Evolutionary conservation across 768 basidiomycete genomes (phyloP).

Genomic region (Calvatia gigantea): DNA sequence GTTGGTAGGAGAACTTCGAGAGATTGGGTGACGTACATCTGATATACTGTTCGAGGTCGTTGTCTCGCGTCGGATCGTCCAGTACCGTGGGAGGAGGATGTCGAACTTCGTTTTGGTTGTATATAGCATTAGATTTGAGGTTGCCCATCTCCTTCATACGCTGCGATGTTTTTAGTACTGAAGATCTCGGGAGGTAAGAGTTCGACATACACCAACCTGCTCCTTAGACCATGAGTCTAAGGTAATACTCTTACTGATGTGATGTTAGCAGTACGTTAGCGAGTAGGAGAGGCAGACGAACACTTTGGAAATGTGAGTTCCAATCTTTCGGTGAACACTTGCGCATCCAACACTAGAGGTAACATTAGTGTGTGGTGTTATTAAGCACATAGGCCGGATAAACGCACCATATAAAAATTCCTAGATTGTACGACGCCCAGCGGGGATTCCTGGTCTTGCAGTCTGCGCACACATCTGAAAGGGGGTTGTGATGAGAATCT

Average conservation of each 20-base stretch:
- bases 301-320: slow-evolving; percentile 94
- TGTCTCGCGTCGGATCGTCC: slow-evolving; percentile 77
- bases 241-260: slow-evolving; percentile 78
- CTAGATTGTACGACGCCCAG: slow-evolving; percentile 89
- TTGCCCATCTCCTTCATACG: slow-evolving; percentile 82
- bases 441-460: slow-evolving; percentile 83
- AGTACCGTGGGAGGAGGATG: slow-evolving; percentile 82
- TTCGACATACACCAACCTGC: slow-evolving; percentile 70
- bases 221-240: slow-evolving; percentile 87
- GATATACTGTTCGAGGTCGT: slow-evolving; percentile 89
- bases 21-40: slow-evolving; percentile 50
- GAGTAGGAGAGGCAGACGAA: slow-evolving; percentile 33
- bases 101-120: slow-evolving; percentile 80
- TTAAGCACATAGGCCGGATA: slow-evolving; percentile 5
- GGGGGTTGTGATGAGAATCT: neutral
- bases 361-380: neutral
- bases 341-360: slow-evolving; percentile 74
- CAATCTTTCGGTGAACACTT: slow-evolving; percentile 90
- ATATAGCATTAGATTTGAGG: slow-evolving; percentile 69
- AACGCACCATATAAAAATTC: slow-evolving; percentile 81
- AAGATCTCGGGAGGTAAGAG: slow-evolving; percentile 7
- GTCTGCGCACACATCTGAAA: slow-evolving; percentile 83
- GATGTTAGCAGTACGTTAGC: neutral
- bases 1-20: neutral
- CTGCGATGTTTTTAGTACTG: slow-evolving; percentile 32